Base-by-base conservation (phyloP, 106 monocot species). In the Agapanthus africanus region DNA sequence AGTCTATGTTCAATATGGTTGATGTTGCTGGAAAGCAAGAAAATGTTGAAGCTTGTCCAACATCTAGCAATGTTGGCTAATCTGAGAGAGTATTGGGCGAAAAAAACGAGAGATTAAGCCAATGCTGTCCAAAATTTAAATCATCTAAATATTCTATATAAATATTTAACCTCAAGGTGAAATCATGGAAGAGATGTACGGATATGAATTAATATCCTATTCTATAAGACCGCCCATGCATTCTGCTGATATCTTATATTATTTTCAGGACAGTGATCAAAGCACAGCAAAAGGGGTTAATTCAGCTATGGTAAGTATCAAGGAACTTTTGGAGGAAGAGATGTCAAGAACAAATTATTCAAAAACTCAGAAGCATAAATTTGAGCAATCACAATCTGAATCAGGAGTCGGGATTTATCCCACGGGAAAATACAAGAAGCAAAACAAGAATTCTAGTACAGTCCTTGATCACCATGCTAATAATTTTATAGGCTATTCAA, bases 271-370 rank as follows among this genome's bases (percentile, higher is more conserved):
- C 60, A 56, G 39, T 42, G 52, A 65, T 37, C 49, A 49, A 44
- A 46, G 31, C 26, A 70, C 33, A 80, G 23, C 18, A 33, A 57
- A 52, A 56, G 7, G 19, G 15, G 38, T 31, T 40, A 47, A 46
- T 47, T 70, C 52, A 25, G 56, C 69, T 44, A 64, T 70, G 21
- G 27, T 79, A 61, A 94, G 74, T 44, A 70, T 83, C n/a, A 83
- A 90, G 75, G 50, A 47, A 60, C 83, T 76, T n/a, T 85, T 85
- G 66, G 85, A 85, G 57, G 78, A 83, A 73, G 84, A 84, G 74
- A 84, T 87, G 80, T 74, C 83, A 14, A 67, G 11, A 68, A 68
- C 63, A 23, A 67, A 66, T 65, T 22, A 26, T 37, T 22, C 71
- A 31, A 71, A 67, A 37, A 25, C 57, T 36, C 46, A 41, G 47